A percentile compares a stretch with the other conserved stretches of the same genome.
phyloP scores from a whole-genome alignment of 345 rosid genomes.

The Mallotus nudiflorus region DNA sequence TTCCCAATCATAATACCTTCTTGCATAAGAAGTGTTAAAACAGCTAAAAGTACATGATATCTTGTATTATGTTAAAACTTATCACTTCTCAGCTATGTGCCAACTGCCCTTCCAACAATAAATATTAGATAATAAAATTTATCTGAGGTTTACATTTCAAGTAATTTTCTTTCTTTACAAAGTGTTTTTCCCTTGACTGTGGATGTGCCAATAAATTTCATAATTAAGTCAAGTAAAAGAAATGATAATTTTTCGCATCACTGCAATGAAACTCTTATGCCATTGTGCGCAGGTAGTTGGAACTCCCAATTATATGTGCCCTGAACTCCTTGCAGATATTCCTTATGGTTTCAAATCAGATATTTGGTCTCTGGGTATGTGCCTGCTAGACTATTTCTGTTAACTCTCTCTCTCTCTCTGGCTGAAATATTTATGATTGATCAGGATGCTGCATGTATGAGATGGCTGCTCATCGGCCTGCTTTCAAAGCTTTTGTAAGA shows the following conservation, averaged over 20 bases:
- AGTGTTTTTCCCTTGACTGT: slow-evolving; percentile 13
- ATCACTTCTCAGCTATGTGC: no score
- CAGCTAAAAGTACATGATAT: neutral
- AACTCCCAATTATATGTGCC: slow-evolving; percentile 99
- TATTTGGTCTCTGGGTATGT: slow-evolving; percentile 95
- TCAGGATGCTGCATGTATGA: slow-evolving; percentile 98
- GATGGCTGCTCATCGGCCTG: slow-evolving; percentile 98
- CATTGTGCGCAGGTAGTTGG: slow-evolving; percentile 80
- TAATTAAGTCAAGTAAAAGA: no score
- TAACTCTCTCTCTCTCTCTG: slow-evolving; percentile 5
- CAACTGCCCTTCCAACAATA: no score
- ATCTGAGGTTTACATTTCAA: neutral
- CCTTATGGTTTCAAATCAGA: slow-evolving; percentile 99
- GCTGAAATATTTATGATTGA: slow-evolving; percentile 37
- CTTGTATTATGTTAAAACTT: neutral
- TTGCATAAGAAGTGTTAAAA: neutral
- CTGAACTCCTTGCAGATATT: slow-evolving; percentile 94
- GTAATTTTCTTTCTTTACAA: neutral
- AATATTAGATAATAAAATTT: neutral
- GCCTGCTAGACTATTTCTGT: slow-evolving; percentile 1
- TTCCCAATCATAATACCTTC: no score
- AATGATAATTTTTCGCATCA: slow-evolving; percentile 16
- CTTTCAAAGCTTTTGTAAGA: slow-evolving; percentile 98
- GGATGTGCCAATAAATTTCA: neutral
- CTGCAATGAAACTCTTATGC: slow-evolving; percentile 11